Percentiles rank a stretch among this genome's conserved stretches.
Evolutionary conservation across 1,139 yeast species (phyloP).

Genomic region (Blastobotrys malaysiensis): DNA sequence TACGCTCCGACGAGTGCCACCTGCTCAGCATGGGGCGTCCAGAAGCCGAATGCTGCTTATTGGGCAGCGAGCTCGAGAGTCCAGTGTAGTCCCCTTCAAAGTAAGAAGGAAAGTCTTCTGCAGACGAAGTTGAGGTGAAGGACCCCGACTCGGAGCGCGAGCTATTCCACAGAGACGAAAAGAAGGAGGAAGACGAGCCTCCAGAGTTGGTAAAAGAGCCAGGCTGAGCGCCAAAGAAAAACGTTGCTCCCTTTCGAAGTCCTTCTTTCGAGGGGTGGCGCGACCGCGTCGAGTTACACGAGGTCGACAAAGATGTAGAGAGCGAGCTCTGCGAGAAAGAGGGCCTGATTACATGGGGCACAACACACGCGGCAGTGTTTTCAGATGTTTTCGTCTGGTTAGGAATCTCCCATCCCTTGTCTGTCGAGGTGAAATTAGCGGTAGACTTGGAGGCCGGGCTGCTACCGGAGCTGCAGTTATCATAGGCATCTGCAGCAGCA

Average conservation of each 20-base stretch:
- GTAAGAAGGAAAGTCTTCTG: constrained; percentile 14
- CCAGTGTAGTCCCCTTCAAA: constrained; percentile 8
- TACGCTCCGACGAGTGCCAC: constrained; percentile 17
- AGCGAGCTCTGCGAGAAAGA: constrained; percentile 22
- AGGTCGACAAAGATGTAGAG: constrained; percentile 16
- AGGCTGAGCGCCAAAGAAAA: not conserved
- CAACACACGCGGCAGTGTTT: constrained; percentile 18
- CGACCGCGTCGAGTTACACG: constrained; percentile 1
- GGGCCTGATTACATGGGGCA: constrained; percentile 28
- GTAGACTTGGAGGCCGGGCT: constrained; percentile 12
- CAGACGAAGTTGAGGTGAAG: constrained; percentile 13
- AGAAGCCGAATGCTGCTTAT: not conserved
- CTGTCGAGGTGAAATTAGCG: constrained; percentile 14
- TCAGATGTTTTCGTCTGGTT: constrained; percentile 7
- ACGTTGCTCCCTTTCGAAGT: constrained; percentile 5
- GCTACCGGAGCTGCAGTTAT: constrained; percentile 5
- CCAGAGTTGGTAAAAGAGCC: not conserved
- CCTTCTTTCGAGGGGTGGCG: constrained; percentile 16
- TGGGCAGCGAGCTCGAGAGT: constrained; percentile 7
- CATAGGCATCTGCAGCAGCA: not conserved
- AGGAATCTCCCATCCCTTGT: constrained; percentile 28
- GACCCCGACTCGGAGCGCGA: constrained; percentile 9
- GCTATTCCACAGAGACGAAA: constrained; percentile 8
- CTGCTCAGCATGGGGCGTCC: constrained; percentile 15
- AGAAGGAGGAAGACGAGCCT: not conserved